A percentile compares a stretch with the other conserved stretches of the same genome.
Evolutionary conservation across 345 rosid species (phyloP).

Genomic region (Litchi chinensis): DNA sequence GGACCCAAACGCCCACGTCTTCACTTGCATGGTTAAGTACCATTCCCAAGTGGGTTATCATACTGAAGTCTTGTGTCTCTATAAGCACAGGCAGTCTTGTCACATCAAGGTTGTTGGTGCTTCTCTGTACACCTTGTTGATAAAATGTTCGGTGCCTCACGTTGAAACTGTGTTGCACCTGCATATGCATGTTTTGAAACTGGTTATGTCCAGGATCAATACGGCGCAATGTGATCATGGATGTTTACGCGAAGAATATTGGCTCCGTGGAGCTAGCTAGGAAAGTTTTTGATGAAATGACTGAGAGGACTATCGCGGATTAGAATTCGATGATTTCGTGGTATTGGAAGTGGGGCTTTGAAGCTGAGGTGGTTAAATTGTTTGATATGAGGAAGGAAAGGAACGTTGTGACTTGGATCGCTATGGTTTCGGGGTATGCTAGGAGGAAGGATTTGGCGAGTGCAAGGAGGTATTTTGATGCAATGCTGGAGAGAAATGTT

Average conservation of each 20-base stretch:
- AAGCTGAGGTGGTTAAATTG: slow-evolving; percentile 36
- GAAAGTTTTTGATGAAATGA: slow-evolving; percentile 63
- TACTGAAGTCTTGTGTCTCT: slow-evolving; percentile 28
- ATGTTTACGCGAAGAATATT: slow-evolving; percentile 20
- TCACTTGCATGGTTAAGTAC: slow-evolving; percentile 32
- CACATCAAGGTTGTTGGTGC: slow-evolving; percentile 32
- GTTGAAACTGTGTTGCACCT: slow-evolving; percentile 38
- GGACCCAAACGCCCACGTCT: slow-evolving; percentile 20
- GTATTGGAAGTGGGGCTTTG: slow-evolving; percentile 45
- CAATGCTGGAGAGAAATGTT: slow-evolving; percentile 40
- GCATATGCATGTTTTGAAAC: slow-evolving; percentile 40
- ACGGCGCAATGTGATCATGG: slow-evolving; percentile 42
- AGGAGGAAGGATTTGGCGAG: slow-evolving; percentile 37
- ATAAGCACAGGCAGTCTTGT: slow-evolving; percentile 17
- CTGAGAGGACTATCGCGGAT: slow-evolving; percentile 40
- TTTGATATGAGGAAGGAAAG: slow-evolving; percentile 38
- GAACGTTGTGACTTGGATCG: slow-evolving; percentile 50
- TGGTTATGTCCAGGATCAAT: slow-evolving; percentile 34
- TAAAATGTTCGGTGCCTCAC: slow-evolving; percentile 39
- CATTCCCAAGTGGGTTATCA: slow-evolving; percentile 27
- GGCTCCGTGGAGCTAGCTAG: slow-evolving; percentile 36
- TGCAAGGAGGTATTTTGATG: slow-evolving; percentile 51
- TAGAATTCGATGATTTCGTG: slow-evolving; percentile 60
- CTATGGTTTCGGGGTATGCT: slow-evolving; percentile 45
- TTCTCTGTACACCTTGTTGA: slow-evolving; percentile 34